Conservation (phyloP, 805 yeast species). For the Starmerella etchellsii region DNA sequence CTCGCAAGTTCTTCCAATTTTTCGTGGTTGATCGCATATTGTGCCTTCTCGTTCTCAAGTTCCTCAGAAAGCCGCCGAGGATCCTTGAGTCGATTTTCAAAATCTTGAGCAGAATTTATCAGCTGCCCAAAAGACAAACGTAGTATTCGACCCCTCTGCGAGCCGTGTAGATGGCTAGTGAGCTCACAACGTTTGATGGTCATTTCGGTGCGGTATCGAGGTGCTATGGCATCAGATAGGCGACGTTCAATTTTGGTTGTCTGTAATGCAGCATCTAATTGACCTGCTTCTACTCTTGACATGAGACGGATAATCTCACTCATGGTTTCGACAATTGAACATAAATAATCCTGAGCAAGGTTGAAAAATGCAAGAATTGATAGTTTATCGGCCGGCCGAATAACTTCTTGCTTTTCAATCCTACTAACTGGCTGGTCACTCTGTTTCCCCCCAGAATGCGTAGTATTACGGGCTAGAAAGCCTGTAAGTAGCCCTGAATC, state of each 20-base stretch:
- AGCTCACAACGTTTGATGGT: background rate
- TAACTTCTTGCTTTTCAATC: background rate
- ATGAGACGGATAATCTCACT: background rate
- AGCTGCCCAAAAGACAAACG: conserved; percentile 4
- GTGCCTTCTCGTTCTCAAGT: conserved; percentile 19
- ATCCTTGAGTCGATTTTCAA: conserved; percentile 21
- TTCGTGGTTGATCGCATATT: conserved; percentile 19
- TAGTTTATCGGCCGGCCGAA: background rate
- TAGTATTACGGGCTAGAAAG: background rate
- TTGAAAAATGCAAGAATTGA: conserved; percentile 12
- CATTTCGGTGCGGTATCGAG: background rate
- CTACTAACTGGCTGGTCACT: background rate
- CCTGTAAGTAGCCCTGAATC: background rate
- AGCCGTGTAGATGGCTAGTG: background rate
- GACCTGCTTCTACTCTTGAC: background rate
- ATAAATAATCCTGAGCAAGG: conserved; percentile 10
- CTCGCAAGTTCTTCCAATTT: conserved; percentile 19
- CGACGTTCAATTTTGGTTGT: background rate
- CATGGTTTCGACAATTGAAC: conserved; percentile 12
- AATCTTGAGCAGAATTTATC: conserved; percentile 3
- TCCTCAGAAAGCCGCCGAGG: conserved; percentile 23
- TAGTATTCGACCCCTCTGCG: background rate
- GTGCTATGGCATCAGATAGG: background rate
- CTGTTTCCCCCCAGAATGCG: background rate
- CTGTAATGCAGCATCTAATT: background rate